These are phyloP conservation scores for Venturia effusa DNA, from an alignment of 2,329 filamentous ascomycete genomes.

Conservation along the genomic window DNA sequence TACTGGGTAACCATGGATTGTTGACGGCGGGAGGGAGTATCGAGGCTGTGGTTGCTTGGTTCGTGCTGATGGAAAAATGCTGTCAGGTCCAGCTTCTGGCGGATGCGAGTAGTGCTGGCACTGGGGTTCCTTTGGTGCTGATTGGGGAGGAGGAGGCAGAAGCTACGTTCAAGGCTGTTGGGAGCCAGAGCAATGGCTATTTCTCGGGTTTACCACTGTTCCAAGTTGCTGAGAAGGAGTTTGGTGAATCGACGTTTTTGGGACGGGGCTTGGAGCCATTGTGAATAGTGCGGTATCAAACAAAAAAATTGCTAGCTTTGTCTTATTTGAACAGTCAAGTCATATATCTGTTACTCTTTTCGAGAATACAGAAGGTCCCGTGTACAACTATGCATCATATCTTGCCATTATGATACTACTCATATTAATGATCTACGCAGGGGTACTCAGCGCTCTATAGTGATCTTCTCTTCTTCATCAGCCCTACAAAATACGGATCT, in stretches of 20 bases:
- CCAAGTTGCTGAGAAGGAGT: slow-evolving; percentile 55
- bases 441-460: too few relatives aligned
- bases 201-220: slow-evolving; percentile 67
- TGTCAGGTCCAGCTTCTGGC: slow-evolving; percentile 40
- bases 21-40: slow-evolving; percentile 39
- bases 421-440: too few relatives aligned
- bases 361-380: too few relatives aligned
- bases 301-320: too few relatives aligned
- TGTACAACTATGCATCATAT: too few relatives aligned
- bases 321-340: too few relatives aligned
- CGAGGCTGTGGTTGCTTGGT: slow-evolving; percentile 44
- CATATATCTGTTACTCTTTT: too few relatives aligned
- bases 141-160: slow-evolving; percentile 14
- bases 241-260: slow-evolving; percentile 27
- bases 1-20: slow-evolving; percentile 44
- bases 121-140: slow-evolving; percentile 9
- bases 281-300: background rate
- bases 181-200: slow-evolving; percentile 51
- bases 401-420: too few relatives aligned
- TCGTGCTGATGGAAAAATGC: slow-evolving; percentile 42
- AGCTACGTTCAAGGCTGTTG: slow-evolving; percentile 36
- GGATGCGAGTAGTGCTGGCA: slow-evolving; percentile 12
- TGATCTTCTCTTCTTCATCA: too few relatives aligned
- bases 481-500: too few relatives aligned
- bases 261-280: slow-evolving; percentile 13